Evolutionary conservation across 2,329 filamentous ascomycete genomes (phyloP).

Genomic region (Talaromyces sp.): DNA sequence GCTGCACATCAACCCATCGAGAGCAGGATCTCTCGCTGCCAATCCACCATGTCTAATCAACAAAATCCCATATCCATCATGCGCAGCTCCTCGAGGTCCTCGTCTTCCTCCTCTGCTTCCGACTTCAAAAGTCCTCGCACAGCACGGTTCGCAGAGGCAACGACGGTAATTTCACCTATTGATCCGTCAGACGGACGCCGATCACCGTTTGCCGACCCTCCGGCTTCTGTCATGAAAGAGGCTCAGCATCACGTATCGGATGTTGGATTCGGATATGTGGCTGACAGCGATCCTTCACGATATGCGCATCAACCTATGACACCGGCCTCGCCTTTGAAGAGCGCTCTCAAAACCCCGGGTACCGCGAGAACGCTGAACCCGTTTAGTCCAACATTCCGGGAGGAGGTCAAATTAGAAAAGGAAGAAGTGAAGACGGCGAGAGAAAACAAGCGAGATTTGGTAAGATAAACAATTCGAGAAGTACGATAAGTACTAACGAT

Average conservation of each 20-base stretch:
- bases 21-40: slow-evolving; percentile 37
- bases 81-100: slow-evolving; percentile 25
- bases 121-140: slow-evolving; percentile 53
- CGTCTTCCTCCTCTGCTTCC: slow-evolving; percentile 30
- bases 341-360: slow-evolving; percentile 81
- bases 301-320: slow-evolving; percentile 55
- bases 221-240: slow-evolving; percentile 42
- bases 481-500: neutral
- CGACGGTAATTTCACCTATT: slow-evolving; percentile 60
- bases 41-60: slow-evolving; percentile 25
- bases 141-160: slow-evolving; percentile 63
- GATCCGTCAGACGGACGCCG: slow-evolving; percentile 40
- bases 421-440: slow-evolving; percentile 76
- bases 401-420: slow-evolving; percentile 85
- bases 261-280: slow-evolving; percentile 89
- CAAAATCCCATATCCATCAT: slow-evolving; percentile 21
- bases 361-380: slow-evolving; percentile 75
- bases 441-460: slow-evolving; percentile 81
- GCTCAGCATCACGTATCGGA: slow-evolving; percentile 64
- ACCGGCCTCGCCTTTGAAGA: slow-evolving; percentile 79
- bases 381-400: slow-evolving; percentile 83
- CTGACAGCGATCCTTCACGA: slow-evolving; percentile 50
- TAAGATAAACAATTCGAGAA: slow-evolving; percentile 52
- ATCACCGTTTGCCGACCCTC: slow-evolving; percentile 53
- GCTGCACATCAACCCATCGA: slow-evolving; percentile 18